phyloP scores from a whole-genome alignment of 257 asterid genomes.

The Solanum paucissectum region DNA sequence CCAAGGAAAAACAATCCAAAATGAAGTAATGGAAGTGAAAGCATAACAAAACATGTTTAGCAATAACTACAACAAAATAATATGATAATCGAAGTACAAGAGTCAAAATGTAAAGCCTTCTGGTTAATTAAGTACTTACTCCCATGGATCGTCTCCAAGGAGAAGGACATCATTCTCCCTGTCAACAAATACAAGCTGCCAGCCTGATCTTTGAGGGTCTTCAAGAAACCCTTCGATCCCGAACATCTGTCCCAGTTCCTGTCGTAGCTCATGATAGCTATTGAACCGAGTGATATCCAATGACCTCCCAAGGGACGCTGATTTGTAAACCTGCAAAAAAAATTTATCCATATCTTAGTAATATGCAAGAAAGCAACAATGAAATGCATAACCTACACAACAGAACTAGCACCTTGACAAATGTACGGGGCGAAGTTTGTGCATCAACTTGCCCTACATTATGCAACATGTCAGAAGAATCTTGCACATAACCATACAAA shows the following conservation, averaged over 20 bases:
- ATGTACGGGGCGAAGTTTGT: constrained; percentile 36
- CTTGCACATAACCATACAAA: constrained; percentile 52
- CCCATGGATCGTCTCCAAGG: constrained; percentile 99
- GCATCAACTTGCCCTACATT: constrained; percentile 52
- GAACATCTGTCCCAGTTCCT: constrained; percentile 85
- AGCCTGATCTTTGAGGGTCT: constrained; percentile 99
- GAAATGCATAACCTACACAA: neutral
- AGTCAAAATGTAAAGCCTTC: neutral
- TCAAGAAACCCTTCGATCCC: constrained; percentile 94
- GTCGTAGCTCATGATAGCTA: constrained; percentile 91
- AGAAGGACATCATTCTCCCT: constrained; percentile 96
- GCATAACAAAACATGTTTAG: neutral
- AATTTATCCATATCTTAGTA: neutral
- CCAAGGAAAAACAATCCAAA: neutral
- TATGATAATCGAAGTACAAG: neutral
- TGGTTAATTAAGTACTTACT: constrained; percentile 39
- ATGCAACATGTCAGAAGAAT: constrained; percentile 65
- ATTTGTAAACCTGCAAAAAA: constrained; percentile 55
- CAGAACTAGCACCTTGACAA: constrained; percentile 56
- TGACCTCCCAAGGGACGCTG: constrained; percentile 87
- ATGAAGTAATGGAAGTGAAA: neutral
- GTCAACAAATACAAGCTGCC: constrained; percentile 99
- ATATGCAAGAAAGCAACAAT: neutral
- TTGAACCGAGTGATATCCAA: constrained; percentile 81
- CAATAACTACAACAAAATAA: neutral